These are phyloP conservation scores for Lipomyces anomalus DNA, from an alignment of 805 yeast species.

Conservation along the genomic window DNA sequence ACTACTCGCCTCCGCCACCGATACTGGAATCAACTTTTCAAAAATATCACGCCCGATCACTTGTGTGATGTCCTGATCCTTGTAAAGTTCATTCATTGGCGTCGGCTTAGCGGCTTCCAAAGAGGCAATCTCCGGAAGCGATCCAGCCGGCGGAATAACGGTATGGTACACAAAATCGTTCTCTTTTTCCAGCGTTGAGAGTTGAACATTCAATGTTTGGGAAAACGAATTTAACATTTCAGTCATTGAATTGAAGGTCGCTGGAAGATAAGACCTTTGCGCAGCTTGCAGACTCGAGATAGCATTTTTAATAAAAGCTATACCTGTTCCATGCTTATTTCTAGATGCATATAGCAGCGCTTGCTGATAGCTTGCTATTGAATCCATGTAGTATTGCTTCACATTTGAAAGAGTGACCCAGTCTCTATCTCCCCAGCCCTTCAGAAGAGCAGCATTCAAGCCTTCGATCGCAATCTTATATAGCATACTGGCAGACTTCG, in stretches of 20 bases:
- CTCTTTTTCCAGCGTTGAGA: slow-evolving; percentile 56
- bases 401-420: slow-evolving; percentile 52
- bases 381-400: slow-evolving; percentile 40
- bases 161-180: slow-evolving; percentile 89
- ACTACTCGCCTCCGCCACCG: slow-evolving; percentile 81
- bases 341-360: slow-evolving; percentile 43
- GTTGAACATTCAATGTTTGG: slow-evolving; percentile 30
- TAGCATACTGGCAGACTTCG: slow-evolving; percentile 53
- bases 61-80: slow-evolving; percentile 44
- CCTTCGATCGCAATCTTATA: slow-evolving; percentile 50
- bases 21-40: slow-evolving; percentile 74
- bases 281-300: slow-evolving; percentile 30
- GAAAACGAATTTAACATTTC: slow-evolving; percentile 24
- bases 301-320: slow-evolving; percentile 57
- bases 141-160: slow-evolving; percentile 53
- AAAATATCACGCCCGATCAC: slow-evolving; percentile 54
- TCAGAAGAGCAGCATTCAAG: slow-evolving; percentile 38
- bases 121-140: slow-evolving; percentile 60
- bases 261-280: slow-evolving; percentile 24
- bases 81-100: slow-evolving; percentile 39
- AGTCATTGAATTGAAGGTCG: slow-evolving; percentile 21
- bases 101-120: slow-evolving; percentile 63
- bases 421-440: slow-evolving; percentile 39
- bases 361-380: slow-evolving; percentile 48
- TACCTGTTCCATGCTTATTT: slow-evolving; percentile 67